A percentile compares a stretch with the other conserved stretches of the same genome.
These are phyloP conservation scores for Penicillium parvum DNA, from an alignment of 495 filamentous ascomycete genomes.

Conservation along the genomic window DNA sequence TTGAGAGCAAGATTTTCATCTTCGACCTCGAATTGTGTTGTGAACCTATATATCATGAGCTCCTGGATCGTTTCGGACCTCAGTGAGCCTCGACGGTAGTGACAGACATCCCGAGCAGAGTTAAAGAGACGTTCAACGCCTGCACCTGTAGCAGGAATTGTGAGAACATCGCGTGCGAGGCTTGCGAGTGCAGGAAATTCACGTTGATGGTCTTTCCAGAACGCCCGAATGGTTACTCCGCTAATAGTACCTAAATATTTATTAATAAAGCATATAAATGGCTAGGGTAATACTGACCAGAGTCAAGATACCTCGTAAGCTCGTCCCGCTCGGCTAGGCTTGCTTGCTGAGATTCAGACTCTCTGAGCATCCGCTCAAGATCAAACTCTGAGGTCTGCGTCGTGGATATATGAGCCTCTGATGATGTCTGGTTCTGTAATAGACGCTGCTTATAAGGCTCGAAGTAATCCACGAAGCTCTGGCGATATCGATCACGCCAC, in stretches of 20 bases:
- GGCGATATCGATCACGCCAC: neutral
- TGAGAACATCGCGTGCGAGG: conserved; percentile 5
- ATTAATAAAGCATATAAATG: neutral
- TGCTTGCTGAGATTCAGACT: too few species aligned
- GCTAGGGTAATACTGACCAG: neutral
- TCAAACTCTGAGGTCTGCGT: neutral
- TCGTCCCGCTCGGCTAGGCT: neutral
- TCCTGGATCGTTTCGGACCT: conserved; percentile 4
- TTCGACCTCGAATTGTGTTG: conserved; percentile 1
- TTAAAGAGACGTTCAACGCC: conserved; percentile 16
- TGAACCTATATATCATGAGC: conserved; percentile 8
- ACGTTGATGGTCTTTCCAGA: conserved; percentile 4
- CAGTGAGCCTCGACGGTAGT: conserved; percentile 8
- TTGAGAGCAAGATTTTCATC: too few species aligned
- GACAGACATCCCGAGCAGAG: conserved; percentile 13
- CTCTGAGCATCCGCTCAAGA: too few species aligned
- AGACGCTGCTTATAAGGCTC: neutral
- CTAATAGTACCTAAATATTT: neutral
- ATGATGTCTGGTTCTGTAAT: neutral
- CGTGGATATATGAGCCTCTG: neutral
- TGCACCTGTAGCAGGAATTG: conserved; percentile 6
- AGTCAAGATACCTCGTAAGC: conserved; percentile 6
- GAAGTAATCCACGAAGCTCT: conserved; percentile 1
- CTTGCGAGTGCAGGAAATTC: conserved; percentile 3
- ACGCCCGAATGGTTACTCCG: neutral